Conservation (phyloP, 2,329 filamentous ascomycete species). For the Beauveria rudraprayagi region DNA sequence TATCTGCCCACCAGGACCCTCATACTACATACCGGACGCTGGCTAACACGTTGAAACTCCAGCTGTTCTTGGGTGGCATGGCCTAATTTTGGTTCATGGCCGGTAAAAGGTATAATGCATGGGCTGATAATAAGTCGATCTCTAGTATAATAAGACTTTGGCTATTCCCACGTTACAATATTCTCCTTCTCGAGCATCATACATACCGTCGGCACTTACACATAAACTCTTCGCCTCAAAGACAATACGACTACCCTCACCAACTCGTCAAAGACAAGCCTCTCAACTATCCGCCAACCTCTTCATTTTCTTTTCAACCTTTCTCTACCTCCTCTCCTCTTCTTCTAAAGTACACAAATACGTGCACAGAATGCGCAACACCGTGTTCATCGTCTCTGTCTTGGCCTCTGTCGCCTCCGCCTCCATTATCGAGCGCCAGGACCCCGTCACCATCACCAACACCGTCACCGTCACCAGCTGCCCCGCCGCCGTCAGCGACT, state of each 20-base stretch:
- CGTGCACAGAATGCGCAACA: neutral
- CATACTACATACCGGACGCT: neutral
- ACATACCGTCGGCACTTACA: neutral
- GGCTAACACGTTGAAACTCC: neutral
- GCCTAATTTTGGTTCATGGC: neutral
- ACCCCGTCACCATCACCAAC: neutral
- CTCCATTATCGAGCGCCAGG: neutral
- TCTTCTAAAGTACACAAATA: neutral
- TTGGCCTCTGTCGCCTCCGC: slow-evolving; percentile 5
- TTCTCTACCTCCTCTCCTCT: neutral
- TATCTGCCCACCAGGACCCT: neutral
- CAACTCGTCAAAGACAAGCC: neutral
- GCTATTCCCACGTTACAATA: neutral
- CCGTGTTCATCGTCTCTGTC: neutral
- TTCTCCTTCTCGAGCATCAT: neutral
- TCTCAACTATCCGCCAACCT: neutral
- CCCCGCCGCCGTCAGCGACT: neutral
- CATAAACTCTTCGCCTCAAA: neutral
- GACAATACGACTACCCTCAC: neutral
- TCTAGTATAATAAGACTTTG: neutral
- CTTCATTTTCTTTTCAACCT: neutral
- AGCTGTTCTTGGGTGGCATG: neutral
- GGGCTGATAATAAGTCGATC: neutral
- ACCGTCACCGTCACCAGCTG: slow-evolving; percentile 9
- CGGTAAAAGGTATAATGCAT: neutral